Base-by-base conservation (phyloP, 2,329 filamentous ascomycete genomes). In the Teratosphaeria destructans region DNA sequence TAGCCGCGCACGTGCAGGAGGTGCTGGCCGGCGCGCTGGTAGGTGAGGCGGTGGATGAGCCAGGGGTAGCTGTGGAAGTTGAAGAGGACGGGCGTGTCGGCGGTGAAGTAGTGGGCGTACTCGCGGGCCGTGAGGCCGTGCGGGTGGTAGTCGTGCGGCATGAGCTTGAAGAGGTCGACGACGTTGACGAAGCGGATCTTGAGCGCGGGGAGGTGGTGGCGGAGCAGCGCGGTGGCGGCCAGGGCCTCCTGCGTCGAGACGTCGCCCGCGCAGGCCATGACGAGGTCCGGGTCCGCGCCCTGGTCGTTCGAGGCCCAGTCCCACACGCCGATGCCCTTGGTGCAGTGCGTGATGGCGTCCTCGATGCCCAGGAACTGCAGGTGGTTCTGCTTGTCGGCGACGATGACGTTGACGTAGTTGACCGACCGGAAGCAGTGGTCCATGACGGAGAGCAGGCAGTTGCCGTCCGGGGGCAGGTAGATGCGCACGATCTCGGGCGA, bases 1-100 rank as follows among this genome's bases (percentile, higher is more conserved):
- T 91, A 92, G 1, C 88, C 88, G 35, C 85, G 80, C n/a, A 92
- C 88, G 67, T 89, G 84, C 63, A 91, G 73, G 73, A 88, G 85
- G 54, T 79, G 71, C 71, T 81, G 83, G 5, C 87, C 87, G 1
- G 84, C 85, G 0, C 88, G 84, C 76, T 87, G 87, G 76, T 90
- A 91, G 0, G 87, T 88, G 65, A 92, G 74, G 56, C 88, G 81
- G 76, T 91, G 88, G 57, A 92, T 82, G 67, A 92, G 79, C 86
- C 86, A 91, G 8, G 88, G 88, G 75, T 92, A 91, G 35, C 84
- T 87, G 77, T 92, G 88, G 82, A 91, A 92, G 77, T 90, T 91
- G 79, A 92, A 91, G 70, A 91, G 84, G 70, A 90, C 78, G 26
- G 88, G 88, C 64, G 80, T 85, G 76, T 90, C 78, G 16, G 80